A percentile compares a stretch with the other conserved stretches of the same genome.
These are phyloP conservation scores for Starmerella davenportii DNA, from an alignment of 805 yeast species.

Conservation along the genomic window DNA sequence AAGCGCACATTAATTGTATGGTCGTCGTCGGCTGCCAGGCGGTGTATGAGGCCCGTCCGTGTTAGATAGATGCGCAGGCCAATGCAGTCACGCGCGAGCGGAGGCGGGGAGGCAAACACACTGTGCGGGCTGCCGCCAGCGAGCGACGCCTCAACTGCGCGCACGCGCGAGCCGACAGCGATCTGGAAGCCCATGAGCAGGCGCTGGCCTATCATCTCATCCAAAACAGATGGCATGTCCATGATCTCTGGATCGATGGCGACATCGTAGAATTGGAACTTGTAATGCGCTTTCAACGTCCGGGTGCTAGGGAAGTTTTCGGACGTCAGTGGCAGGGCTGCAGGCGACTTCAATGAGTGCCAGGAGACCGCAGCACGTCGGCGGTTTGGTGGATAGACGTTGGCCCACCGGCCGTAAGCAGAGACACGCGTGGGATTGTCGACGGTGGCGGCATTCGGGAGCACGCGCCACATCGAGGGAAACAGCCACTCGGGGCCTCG, in stretches of 20 bases:
- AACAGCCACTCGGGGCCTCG: slow-evolving; percentile 4
- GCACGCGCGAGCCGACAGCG: slow-evolving; percentile 54
- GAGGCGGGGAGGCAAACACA: slow-evolving; percentile 40
- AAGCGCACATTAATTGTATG: slow-evolving; percentile 66
- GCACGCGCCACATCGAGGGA: slow-evolving; percentile 37
- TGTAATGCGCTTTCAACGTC: slow-evolving; percentile 55
- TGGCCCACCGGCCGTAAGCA: slow-evolving; percentile 76
- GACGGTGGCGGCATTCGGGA: slow-evolving; percentile 50
- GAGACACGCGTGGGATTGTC: slow-evolving; percentile 36
- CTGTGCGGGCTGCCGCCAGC: slow-evolving; percentile 38
- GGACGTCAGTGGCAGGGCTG: slow-evolving; percentile 71
- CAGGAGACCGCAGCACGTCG: slow-evolving; percentile 62
- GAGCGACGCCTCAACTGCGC: slow-evolving; percentile 43
- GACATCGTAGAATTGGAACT: slow-evolving; percentile 60
- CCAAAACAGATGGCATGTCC: slow-evolving; percentile 35
- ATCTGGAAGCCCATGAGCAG: slow-evolving; percentile 80
- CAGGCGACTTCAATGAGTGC: slow-evolving; percentile 87
- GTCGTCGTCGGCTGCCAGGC: slow-evolving; percentile 55
- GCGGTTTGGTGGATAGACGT: slow-evolving; percentile 62
- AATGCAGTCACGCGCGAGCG: slow-evolving; percentile 23
- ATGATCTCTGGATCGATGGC: slow-evolving; percentile 13
- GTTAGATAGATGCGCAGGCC: slow-evolving; percentile 59
- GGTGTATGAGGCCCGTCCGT: slow-evolving; percentile 67
- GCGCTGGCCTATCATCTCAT: slow-evolving; percentile 74
- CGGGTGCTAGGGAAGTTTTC: slow-evolving; percentile 53